These are phyloP conservation scores for Saccharomyces pastorianus DNA, from an alignment of 1,139 yeast genomes.

Conservation along the genomic window DNA sequence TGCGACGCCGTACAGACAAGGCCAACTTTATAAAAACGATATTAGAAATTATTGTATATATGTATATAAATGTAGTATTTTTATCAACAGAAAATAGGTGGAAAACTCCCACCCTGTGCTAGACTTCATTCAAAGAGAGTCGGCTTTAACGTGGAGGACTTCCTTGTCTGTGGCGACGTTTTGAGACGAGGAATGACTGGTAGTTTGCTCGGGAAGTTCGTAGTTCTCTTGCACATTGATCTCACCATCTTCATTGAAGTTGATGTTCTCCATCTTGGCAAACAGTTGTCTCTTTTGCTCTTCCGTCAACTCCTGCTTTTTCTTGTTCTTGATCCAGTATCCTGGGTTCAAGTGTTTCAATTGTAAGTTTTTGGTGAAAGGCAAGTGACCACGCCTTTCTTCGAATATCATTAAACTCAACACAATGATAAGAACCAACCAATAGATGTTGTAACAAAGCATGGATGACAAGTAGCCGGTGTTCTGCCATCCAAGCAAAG, in stretches of 20 bases:
- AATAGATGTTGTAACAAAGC: conserved; percentile 72
- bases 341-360: conserved; percentile 58
- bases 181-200: neutral
- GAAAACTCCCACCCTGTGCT: neutral
- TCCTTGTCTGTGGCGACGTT: neutral
- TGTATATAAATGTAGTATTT: neutral
- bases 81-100: neutral
- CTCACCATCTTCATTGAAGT: conserved; percentile 32
- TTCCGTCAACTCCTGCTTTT: conserved; percentile 49
- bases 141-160: neutral
- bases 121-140: neutral
- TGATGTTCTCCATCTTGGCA: conserved; percentile 34
- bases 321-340: conserved; percentile 61
- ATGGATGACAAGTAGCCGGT: conserved; percentile 86
- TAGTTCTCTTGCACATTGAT: conserved; percentile 14
- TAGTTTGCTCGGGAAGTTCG: neutral
- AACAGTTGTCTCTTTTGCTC: conserved; percentile 51
- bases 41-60: neutral
- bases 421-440: conserved; percentile 54
- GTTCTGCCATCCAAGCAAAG: conserved; percentile 84
- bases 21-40: neutral
- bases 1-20: neutral
- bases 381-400: conserved; percentile 61
- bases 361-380: conserved; percentile 46
- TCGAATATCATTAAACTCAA: conserved; percentile 59